phyloP scores from a whole-genome alignment of 768 basidiomycete species.

The Agaricus sinodeliciosus region DNA sequence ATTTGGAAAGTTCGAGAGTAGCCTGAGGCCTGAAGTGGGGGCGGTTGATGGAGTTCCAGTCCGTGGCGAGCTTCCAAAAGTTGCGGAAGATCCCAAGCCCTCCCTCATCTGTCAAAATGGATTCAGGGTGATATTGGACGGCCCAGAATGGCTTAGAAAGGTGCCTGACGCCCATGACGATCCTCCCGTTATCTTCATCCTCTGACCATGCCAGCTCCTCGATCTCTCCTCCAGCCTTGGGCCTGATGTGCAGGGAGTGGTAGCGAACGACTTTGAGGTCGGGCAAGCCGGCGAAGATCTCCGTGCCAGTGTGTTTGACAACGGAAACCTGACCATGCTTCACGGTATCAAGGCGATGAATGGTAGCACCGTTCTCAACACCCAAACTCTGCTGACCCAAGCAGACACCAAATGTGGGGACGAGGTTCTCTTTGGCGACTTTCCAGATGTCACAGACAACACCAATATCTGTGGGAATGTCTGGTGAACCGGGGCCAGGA shows the following conservation, averaged over 20 bases:
- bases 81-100: constrained; percentile 64
- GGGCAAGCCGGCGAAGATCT: constrained; percentile 55
- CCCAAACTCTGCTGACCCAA: constrained; percentile 76
- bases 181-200: constrained; percentile 60
- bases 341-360: constrained; percentile 41
- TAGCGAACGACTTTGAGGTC: constrained; percentile 64
- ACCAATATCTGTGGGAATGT: constrained; percentile 55
- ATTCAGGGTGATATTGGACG: constrained; percentile 88
- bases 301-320: constrained; percentile 50
- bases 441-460: constrained; percentile 69
- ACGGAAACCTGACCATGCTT: constrained; percentile 45
- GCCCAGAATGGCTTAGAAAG: constrained; percentile 69
- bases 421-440: constrained; percentile 37
- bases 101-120: constrained; percentile 63
- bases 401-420: constrained; percentile 82
- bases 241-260: constrained; percentile 68
- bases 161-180: constrained; percentile 74
- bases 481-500: constrained; percentile 78
- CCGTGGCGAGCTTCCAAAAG: constrained; percentile 64
- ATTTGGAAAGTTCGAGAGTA: constrained; percentile 25
- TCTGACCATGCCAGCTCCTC: constrained; percentile 69
- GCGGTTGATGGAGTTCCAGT: constrained; percentile 41
- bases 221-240: constrained; percentile 38
- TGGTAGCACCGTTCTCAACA: constrained; percentile 51
- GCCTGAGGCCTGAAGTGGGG: constrained; percentile 34